Conservation (phyloP, 805 yeast species). For the Blastobotrys parvus region DNA sequence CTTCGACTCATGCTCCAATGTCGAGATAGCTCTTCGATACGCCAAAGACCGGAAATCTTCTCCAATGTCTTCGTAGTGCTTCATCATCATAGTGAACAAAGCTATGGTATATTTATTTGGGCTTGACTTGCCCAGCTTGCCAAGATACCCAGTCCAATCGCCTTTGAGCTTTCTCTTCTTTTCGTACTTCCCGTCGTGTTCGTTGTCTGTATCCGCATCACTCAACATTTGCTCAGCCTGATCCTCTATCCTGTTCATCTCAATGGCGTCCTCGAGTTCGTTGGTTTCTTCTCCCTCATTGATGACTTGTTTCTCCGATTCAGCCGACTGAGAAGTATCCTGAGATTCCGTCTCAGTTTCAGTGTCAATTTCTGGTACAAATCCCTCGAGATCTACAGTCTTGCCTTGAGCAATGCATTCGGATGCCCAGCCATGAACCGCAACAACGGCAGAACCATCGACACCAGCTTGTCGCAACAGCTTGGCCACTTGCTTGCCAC, state of each 20-base stretch:
- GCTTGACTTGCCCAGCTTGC: background rate
- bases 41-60: slow-evolving; percentile 34
- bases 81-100: slow-evolving; percentile 27
- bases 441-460: slow-evolving; percentile 5
- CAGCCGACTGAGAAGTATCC: background rate
- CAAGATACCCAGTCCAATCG: background rate
- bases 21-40: slow-evolving; percentile 38
- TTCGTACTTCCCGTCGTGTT: background rate
- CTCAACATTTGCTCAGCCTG: background rate
- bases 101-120: slow-evolving; percentile 28
- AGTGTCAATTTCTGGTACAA: too few relatives aligned
- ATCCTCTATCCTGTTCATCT: slow-evolving; percentile 1
- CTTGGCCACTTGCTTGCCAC: background rate
- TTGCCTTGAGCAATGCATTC: slow-evolving; percentile 23
- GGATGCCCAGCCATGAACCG: slow-evolving; percentile 25
- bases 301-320: too few relatives aligned
- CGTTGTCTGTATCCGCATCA: background rate
- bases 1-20: slow-evolving; percentile 23
- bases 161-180: background rate
- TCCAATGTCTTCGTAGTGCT: slow-evolving; percentile 28
- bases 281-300: background rate
- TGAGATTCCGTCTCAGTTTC: background rate
- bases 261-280: background rate
- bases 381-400: slow-evolving; percentile 13
- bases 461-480: slow-evolving; percentile 3